phyloP scores from a whole-genome alignment of 2,329 filamentous ascomycete genomes.

The Paramyrothecium sp. region DNA sequence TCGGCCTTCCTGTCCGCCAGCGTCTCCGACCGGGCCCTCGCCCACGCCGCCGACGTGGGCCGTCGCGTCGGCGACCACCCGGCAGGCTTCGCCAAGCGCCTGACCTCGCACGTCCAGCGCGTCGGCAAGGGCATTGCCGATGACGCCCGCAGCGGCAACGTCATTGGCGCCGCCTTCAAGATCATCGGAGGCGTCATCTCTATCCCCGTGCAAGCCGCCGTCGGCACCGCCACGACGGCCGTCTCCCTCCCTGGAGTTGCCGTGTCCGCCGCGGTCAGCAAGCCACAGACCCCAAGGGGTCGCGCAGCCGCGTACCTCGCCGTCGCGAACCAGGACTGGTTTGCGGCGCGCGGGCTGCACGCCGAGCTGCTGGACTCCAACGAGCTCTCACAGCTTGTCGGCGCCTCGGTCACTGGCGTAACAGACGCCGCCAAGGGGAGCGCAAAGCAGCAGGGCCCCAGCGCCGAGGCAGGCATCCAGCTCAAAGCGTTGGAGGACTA shows the following conservation, averaged over 20 bases:
- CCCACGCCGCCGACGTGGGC: constrained; percentile 40
- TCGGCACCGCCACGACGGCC: constrained; percentile 32
- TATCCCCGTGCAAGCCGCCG: constrained; percentile 35
- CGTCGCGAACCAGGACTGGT: constrained; percentile 43
- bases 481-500: constrained; percentile 22
- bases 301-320: constrained; percentile 38
- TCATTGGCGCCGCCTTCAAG: constrained; percentile 34
- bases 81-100: constrained; percentile 31
- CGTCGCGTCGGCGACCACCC: constrained; percentile 33
- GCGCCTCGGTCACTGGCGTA: constrained; percentile 32
- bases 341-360: constrained; percentile 34
- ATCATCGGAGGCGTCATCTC: constrained; percentile 35
- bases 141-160: constrained; percentile 36
- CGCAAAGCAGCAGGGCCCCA: not conserved
- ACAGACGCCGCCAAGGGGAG: constrained; percentile 31
- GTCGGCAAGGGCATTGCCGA: constrained; percentile 32
- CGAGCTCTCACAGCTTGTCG: constrained; percentile 24
- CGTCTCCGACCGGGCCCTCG: constrained; percentile 40
- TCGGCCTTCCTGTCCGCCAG: constrained; percentile 46
- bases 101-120: constrained; percentile 31
- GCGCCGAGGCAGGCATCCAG: constrained; percentile 8
- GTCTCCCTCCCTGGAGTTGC: constrained; percentile 31
- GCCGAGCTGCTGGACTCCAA: constrained; percentile 33
- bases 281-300: constrained; percentile 39
- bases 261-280: constrained; percentile 28